A percentile compares a stretch with the other conserved stretches of the same genome.
phyloP scores from a whole-genome alignment of 352 stramenopile species.

The Albugo candida region DNA sequence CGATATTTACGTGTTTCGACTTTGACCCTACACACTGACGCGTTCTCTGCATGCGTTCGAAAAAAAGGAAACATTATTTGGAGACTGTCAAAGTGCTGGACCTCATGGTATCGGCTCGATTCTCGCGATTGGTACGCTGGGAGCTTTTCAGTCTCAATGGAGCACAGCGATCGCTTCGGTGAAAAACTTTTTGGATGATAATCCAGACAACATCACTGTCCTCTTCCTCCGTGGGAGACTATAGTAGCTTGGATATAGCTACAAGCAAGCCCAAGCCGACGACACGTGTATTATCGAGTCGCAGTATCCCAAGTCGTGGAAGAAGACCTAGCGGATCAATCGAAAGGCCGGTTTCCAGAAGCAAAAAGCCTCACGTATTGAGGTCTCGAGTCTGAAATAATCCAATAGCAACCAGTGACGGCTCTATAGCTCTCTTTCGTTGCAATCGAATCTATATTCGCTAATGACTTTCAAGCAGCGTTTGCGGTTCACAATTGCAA shows the following conservation, averaged over 20 bases:
- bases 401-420: constrained; percentile 29
- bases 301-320: constrained; percentile 14
- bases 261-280: constrained; percentile 23
- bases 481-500: constrained; percentile 40
- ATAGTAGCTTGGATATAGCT: constrained; percentile 18
- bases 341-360: constrained; percentile 1
- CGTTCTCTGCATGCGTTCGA: constrained; percentile 11
- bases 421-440: constrained; percentile 24
- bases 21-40: constrained; percentile 17
- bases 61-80: constrained; percentile 33
- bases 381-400: constrained; percentile 1
- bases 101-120: constrained; percentile 31
- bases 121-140: constrained; percentile 34
- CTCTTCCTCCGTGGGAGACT: constrained; percentile 38
- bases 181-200: constrained; percentile 27
- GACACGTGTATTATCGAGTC: constrained; percentile 52
- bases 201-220: constrained; percentile 54
- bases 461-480: constrained; percentile 32
- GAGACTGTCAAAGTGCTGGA: constrained; percentile 20
- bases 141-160: constrained; percentile 20
- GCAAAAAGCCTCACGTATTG: constrained; percentile 1
- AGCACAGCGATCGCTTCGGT: constrained; percentile 27
- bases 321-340: too few species aligned
- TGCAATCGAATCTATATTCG: constrained; percentile 25
- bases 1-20: constrained; percentile 21